Evolutionary conservation across 2,329 filamentous ascomycete genomes (phyloP).

Genomic region (Akanthomyces muscarius): DNA sequence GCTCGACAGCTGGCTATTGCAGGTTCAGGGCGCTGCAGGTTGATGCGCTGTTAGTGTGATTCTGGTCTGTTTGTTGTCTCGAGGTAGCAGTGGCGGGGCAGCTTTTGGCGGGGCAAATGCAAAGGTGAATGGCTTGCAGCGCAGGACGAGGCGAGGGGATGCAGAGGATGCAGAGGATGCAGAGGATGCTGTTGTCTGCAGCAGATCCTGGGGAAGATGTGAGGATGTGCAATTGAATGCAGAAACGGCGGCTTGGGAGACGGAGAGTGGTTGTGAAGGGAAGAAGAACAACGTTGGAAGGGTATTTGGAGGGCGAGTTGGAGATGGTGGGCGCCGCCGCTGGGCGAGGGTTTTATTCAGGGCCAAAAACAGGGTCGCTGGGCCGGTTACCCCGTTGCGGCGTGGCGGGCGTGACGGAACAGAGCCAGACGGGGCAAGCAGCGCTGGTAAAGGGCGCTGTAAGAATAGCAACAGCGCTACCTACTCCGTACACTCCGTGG

Average conservation of each 20-base stretch:
- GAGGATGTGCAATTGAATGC: neutral
- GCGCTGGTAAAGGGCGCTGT: neutral
- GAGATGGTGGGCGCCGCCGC: neutral
- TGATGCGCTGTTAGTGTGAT: slow-evolving; percentile 11
- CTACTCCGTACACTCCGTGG: too few relatives aligned
- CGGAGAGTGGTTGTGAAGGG: neutral
- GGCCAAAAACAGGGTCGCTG: slow-evolving; percentile 5
- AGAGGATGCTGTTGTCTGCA: neutral
- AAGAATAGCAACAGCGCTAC: neutral
- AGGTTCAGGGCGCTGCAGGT: slow-evolving; percentile 2
- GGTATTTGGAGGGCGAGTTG: slow-evolving; percentile 5
- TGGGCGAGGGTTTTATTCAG: slow-evolving; percentile 1
- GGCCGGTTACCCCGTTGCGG: slow-evolving; percentile 1
- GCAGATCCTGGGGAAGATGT: neutral
- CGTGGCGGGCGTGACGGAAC: slow-evolving; percentile 1
- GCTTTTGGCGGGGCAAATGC: slow-evolving; percentile 11
- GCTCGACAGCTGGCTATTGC: neutral
- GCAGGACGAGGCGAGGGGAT: neutral
- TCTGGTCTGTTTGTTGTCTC: neutral
- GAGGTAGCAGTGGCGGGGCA: slow-evolving; percentile 12
- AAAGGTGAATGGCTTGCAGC: neutral
- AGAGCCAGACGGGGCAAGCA: neutral
- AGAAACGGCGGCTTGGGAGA: neutral
- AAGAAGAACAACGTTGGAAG: neutral
- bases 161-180: neutral